These are phyloP conservation scores for Fusarium verrucosum DNA, from an alignment of 2,329 filamentous ascomycete species.

Conservation along the genomic window DNA sequence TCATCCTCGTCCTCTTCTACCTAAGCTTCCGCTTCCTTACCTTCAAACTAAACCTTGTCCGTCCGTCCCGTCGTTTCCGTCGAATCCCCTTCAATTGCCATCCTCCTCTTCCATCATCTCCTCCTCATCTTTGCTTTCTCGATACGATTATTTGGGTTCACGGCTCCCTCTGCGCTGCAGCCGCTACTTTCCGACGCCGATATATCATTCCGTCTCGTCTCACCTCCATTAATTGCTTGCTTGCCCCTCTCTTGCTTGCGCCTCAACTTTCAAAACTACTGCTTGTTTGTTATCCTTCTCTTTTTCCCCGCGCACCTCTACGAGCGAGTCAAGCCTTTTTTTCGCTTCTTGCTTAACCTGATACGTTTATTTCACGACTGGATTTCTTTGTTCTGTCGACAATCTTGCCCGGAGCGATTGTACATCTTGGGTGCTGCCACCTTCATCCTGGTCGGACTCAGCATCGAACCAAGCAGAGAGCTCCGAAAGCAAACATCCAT, in stretches of 20 bases:
- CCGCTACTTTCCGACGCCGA: slow-evolving; percentile 26
- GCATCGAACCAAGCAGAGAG: slow-evolving; percentile 29
- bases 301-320: slow-evolving; percentile 13
- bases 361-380: slow-evolving; percentile 10
- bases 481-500: slow-evolving; percentile 25
- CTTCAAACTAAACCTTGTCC: slow-evolving; percentile 40
- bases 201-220: background rate
- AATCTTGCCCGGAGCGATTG: slow-evolving; percentile 35
- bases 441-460: slow-evolving; percentile 11
- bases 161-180: slow-evolving; percentile 4
- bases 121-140: slow-evolving; percentile 13
- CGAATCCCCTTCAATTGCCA: slow-evolving; percentile 33
- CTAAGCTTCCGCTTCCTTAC: slow-evolving; percentile 24
- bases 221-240: slow-evolving; percentile 28
- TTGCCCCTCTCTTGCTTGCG: slow-evolving; percentile 31
- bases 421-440: slow-evolving; percentile 23
- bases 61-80: slow-evolving; percentile 43
- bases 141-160: slow-evolving; percentile 31
- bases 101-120: slow-evolving; percentile 22
- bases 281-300: background rate
- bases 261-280: slow-evolving; percentile 3
- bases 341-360: slow-evolving; percentile 3
- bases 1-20: slow-evolving; percentile 19
- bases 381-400: slow-evolving; percentile 17
- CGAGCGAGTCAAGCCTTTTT: background rate